A percentile compares a stretch with the other conserved stretches of the same genome.
Conservation (phyloP, 768 basidiomycete genomes). For the Candolleomyces aberdarensis region DNA sequence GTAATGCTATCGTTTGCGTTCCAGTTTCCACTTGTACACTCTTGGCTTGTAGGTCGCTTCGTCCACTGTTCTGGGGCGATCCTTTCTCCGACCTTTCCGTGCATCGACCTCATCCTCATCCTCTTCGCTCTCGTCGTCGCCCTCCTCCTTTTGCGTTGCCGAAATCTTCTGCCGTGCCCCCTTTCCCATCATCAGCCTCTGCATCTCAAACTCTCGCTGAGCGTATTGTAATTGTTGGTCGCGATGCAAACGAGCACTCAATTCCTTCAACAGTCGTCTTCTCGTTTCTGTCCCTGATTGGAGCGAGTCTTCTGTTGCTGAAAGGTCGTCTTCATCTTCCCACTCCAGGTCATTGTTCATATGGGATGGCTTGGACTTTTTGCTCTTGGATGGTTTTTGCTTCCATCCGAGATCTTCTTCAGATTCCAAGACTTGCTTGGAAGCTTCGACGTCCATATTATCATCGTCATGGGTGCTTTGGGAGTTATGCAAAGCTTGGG, state of each 20-base stretch:
- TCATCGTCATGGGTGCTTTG: not conserved
- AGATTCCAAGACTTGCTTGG: constrained; percentile 6
- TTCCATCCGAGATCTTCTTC: constrained; percentile 54
- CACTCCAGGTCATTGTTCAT: constrained; percentile 24
- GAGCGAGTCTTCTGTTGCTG: constrained; percentile 4
- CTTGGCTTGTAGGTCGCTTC: constrained; percentile 73
- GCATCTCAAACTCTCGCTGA: constrained; percentile 85
- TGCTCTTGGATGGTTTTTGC: constrained; percentile 25
- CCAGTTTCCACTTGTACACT: constrained; percentile 83
- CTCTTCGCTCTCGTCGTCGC: constrained; percentile 50
- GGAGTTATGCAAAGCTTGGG: not conserved
- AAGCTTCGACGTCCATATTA: not conserved
- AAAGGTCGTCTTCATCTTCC: constrained; percentile 20
- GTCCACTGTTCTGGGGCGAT: constrained; percentile 35
- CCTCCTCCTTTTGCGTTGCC: constrained; percentile 53
- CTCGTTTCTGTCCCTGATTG: constrained; percentile 25
- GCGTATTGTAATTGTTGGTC: constrained; percentile 80
- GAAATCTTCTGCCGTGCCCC: constrained; percentile 73
- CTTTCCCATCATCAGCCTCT: constrained; percentile 83
- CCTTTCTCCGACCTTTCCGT: constrained; percentile 36
- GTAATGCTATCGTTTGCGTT: constrained; percentile 61
- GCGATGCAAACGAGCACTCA: constrained; percentile 76
- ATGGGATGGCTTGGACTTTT: constrained; percentile 18
- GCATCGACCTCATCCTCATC: constrained; percentile 50
- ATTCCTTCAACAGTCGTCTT: constrained; percentile 67